Conservation (phyloP, 179 eudicot genomes). For the Beta macrorhiza region DNA sequence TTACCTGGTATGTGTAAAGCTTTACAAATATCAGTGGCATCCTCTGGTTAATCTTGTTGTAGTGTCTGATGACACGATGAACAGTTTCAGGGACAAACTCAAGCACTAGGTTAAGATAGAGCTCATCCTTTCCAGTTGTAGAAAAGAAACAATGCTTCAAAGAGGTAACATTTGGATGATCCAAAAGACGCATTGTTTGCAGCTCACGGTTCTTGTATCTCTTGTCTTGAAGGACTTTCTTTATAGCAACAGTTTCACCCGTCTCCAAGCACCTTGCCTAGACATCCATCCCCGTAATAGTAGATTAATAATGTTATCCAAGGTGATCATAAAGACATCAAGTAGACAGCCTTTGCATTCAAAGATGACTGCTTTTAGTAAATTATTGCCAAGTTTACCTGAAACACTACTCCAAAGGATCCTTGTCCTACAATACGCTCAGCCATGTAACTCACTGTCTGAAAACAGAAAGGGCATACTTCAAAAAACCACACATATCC, state of each 20-base stretch:
- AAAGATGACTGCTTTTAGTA: background rate
- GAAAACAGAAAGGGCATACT: constrained; percentile 10
- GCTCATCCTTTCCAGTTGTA: constrained; percentile 64
- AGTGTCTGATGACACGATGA: constrained; percentile 61
- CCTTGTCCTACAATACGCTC: constrained; percentile 68
- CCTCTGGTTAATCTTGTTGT: constrained; percentile 65
- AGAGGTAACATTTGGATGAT: constrained; percentile 64
- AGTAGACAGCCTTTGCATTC: background rate
- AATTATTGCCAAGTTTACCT: constrained; percentile 32
- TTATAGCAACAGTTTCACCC: constrained; percentile 73
- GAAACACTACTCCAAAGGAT: constrained; percentile 68
- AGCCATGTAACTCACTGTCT: constrained; percentile 72
- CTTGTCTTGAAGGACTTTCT: constrained; percentile 81
- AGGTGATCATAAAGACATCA: background rate
- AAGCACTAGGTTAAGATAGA: constrained; percentile 59
- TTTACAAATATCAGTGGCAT: constrained; percentile 74
- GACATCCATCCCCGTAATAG: constrained; percentile 9
- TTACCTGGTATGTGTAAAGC: constrained; percentile 71
- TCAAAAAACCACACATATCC: background rate
- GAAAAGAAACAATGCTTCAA: constrained; percentile 74
- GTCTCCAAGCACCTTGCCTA: constrained; percentile 76
- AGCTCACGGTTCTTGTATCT: constrained; percentile 79
- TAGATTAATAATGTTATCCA: background rate
- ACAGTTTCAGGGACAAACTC: constrained; percentile 82
- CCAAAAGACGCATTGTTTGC: constrained; percentile 68